phyloP scores from a whole-genome alignment of 106 monocot species.

The Dendrobium officinale region DNA sequence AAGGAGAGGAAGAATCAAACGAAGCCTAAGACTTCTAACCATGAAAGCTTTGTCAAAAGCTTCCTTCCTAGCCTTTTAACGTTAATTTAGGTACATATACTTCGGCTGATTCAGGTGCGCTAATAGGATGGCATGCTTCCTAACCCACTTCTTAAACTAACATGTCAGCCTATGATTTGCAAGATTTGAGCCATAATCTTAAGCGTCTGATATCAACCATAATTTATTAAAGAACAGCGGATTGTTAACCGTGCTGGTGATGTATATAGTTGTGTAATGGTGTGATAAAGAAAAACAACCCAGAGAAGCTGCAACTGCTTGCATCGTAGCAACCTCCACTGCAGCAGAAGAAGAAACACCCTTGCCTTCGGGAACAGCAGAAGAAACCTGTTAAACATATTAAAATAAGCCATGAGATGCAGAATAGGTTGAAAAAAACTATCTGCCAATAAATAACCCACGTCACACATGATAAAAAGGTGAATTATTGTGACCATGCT shows the following conservation, averaged over 20 bases:
- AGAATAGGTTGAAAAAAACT: neutral
- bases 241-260: neutral
- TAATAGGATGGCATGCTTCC: too few relatives aligned
- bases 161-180: too few relatives aligned
- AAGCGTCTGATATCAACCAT: too few relatives aligned
- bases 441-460: neutral
- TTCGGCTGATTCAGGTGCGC: too few relatives aligned
- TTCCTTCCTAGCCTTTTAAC: too few relatives aligned
- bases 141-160: too few relatives aligned
- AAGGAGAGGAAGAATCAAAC: too few relatives aligned
- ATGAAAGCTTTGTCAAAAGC: too few relatives aligned
- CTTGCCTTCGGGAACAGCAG: conserved; percentile 88
- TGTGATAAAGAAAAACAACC: conserved; percentile 24
- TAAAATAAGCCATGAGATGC: neutral
- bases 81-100: too few relatives aligned
- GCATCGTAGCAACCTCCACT: conserved; percentile 84
- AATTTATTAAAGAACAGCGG: neutral
- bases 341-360: conserved; percentile 92
- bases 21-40: too few relatives aligned
- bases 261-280: neutral
- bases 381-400: conserved; percentile 51
- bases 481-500: too few relatives aligned
- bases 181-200: too few relatives aligned
- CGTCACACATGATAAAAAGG: neutral
- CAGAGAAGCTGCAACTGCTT: conserved; percentile 78